A percentile compares a stretch with the other conserved stretches of the same genome.
These are phyloP conservation scores for Epichloe hybrida DNA, from an alignment of 2,329 filamentous ascomycete species.

Conservation along the genomic window DNA sequence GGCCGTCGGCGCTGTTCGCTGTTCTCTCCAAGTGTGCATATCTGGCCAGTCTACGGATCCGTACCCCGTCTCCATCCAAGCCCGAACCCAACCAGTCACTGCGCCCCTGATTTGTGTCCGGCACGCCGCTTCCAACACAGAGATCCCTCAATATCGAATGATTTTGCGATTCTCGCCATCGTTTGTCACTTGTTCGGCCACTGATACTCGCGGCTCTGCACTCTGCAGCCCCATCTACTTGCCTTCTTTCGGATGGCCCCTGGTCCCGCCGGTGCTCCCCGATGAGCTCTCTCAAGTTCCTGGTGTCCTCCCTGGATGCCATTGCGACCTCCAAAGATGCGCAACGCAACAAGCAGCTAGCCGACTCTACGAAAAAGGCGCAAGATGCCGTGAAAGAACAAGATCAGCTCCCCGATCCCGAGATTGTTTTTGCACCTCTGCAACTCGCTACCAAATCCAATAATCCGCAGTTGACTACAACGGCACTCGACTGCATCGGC, in stretches of 20 bases:
- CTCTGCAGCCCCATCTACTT: not conserved
- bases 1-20: not conserved
- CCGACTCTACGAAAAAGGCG: conserved; percentile 68
- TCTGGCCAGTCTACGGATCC: not conserved
- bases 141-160: not conserved
- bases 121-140: not conserved
- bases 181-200: not conserved
- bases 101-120: not conserved
- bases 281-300: conserved; percentile 91
- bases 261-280: conserved; percentile 35
- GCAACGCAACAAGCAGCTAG: conserved; percentile 69
- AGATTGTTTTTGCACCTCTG: conserved; percentile 81
- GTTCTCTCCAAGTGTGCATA: not conserved
- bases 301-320: conserved; percentile 82
- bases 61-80: not conserved
- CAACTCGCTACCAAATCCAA: conserved; percentile 79
- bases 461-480: conserved; percentile 75
- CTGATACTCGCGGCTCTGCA: not conserved
- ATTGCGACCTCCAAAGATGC: conserved; percentile 89
- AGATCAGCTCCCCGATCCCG: conserved; percentile 74
- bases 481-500: conserved; percentile 91
- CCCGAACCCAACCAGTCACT: not conserved
- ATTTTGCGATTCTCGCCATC: not conserved
- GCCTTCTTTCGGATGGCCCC: conserved; percentile 29
- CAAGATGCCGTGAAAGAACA: conserved; percentile 75